Evolutionary conservation across 108 stramenopile genomes (phyloP).

Genomic region (Aurantiochytrium sp.): DNA sequence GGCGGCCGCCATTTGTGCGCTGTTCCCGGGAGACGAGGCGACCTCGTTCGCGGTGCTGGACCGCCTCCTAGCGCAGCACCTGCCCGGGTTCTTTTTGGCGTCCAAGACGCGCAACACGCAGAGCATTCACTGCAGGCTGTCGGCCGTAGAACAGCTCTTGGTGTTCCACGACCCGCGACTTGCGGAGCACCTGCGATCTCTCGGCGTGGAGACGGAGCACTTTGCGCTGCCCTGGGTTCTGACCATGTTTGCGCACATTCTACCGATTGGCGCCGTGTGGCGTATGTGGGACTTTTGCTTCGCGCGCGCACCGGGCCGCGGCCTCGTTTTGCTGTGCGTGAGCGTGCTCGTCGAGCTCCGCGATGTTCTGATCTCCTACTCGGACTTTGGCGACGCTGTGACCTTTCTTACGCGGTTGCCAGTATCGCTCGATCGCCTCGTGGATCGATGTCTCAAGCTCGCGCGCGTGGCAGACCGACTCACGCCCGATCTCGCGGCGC

Average conservation of each 20-base stretch:
- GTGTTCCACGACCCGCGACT: not conserved
- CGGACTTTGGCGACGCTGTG: not conserved
- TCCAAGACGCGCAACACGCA: not conserved
- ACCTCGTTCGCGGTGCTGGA: not conserved
- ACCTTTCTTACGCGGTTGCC: not conserved
- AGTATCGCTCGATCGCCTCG: not conserved
- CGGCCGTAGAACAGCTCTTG: not conserved
- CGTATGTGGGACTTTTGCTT: slow-evolving; percentile 1
- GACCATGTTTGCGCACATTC: slow-evolving; percentile 15
- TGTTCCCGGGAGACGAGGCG: not conserved
- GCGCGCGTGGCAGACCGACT: not conserved
- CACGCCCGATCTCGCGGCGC: not conserved
- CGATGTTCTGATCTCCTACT: not conserved
- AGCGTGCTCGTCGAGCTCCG: not conserved
- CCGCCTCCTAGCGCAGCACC: not conserved
- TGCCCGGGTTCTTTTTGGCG: not conserved
- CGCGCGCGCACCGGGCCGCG: not conserved
- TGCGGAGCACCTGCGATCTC: not conserved
- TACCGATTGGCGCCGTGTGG: not conserved
- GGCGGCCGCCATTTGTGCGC: not conserved
- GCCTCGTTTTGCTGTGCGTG: not conserved
- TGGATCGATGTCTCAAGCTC: not conserved
- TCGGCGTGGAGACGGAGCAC: not conserved
- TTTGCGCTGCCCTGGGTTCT: slow-evolving; percentile 19
- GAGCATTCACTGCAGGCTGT: not conserved